Base-by-base conservation (phyloP, 2,329 filamentous ascomycete species). In the Trichoderma arundinaceum region DNA sequence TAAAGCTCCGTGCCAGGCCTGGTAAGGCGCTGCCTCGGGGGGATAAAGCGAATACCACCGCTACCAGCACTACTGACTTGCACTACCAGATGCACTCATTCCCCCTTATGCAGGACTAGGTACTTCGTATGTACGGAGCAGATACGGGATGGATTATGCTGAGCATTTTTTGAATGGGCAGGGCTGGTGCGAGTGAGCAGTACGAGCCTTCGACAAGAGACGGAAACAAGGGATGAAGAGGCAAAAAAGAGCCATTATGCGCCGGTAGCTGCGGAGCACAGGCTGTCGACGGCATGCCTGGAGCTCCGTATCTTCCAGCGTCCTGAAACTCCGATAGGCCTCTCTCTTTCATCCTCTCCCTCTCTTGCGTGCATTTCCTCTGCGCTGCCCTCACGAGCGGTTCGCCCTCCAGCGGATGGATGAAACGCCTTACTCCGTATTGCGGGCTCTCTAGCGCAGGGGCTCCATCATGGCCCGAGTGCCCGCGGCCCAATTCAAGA, bases 361-460 rank as follows among this genome's bases (percentile, higher is more conserved):
- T 10, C 44, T 39, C 33, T 28, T 43, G 15, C 57, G 19, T 51
- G 44, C 49, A 22, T 35, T 10, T 49, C 44, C n/a, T 35, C 57
- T 28, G 28, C 12, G 1, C 5, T 15, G 6, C 19, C 10, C 52
- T 54, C 17, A 32, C 22, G 28, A 35, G 13, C 13, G 39, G 13
- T 46, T 61, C 44, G 19, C 44, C 35, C 17, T 48, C 28, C n/a
- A 41, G 52, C 51, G 17, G 22, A 38, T 41, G 19, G 41, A 39
- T 56, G 61, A 64, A 56, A 56, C 61, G 35, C 52, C 41, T 64
- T 32, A 15, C 52, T 64, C 61, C 63, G 17, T 58, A 60, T 54
- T 58, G 49, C 56, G 63, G 63, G 32, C 33, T 53, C 35, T 46
- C 38, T 63, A 54, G 54, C 54, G 63, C 56, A 60, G 63, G 63